These are phyloP conservation scores for Termitomyces sp. DNA, from an alignment of 768 basidiomycete genomes.

Conservation along the genomic window DNA sequence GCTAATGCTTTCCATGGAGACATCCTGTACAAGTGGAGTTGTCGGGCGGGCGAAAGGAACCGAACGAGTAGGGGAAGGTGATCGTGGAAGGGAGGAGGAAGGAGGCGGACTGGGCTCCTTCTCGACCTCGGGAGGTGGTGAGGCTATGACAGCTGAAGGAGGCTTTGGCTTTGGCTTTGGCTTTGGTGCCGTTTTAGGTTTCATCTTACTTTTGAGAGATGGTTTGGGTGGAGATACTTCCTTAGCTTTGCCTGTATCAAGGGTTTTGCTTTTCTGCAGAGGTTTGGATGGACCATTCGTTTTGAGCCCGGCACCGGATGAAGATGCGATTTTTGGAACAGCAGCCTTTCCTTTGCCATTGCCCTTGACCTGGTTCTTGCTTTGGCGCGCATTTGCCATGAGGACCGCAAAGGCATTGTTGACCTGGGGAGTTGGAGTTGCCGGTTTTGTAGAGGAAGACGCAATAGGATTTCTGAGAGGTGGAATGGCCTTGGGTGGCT, in stretches of 20 bases:
- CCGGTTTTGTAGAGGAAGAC: constrained; percentile 6
- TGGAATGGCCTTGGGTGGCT: background rate
- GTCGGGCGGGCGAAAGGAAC: background rate
- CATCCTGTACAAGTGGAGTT: background rate
- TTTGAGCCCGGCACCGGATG: constrained; percentile 3
- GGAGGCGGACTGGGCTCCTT: background rate
- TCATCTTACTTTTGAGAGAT: constrained; percentile 33
- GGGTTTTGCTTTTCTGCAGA: background rate
- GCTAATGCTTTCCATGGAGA: constrained; percentile 4
- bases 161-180: constrained; percentile 27
- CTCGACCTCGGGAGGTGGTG: background rate
- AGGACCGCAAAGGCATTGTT: constrained; percentile 27
- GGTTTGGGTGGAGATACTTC: constrained; percentile 16
- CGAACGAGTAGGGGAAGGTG: background rate
- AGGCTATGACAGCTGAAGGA: constrained; percentile 10
- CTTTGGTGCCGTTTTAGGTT: constrained; percentile 19
- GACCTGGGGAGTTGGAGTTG: constrained; percentile 7
- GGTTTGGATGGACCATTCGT: constrained; percentile 4
- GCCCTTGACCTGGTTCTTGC: constrained; percentile 12
- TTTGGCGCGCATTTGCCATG: constrained; percentile 23
- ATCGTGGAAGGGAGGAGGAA: background rate
- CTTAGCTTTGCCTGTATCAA: constrained; percentile 10
- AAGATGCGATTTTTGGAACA: constrained; percentile 7
- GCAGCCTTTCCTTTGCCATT: constrained; percentile 18
- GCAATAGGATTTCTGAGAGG: background rate